Conservation (phyloP, 148 eudicot species). For the Arctostaphylos glauca region DNA sequence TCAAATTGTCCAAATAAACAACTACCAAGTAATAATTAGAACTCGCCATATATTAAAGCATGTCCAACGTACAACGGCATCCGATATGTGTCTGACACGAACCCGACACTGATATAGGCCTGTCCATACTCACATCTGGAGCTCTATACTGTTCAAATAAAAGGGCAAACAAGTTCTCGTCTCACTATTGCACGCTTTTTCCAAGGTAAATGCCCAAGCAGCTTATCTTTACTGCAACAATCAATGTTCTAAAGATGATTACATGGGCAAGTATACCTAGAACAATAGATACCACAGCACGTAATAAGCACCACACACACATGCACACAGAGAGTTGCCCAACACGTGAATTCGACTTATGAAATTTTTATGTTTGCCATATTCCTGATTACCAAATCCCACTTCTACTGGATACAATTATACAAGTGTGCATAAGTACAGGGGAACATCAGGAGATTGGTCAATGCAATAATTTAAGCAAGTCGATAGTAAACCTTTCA, state of each 20-base stretch:
- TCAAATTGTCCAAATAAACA: not conserved
- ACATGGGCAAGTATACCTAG: not conserved
- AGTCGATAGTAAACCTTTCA: not conserved
- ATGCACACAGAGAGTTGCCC: not conserved
- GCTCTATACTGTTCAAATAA: not conserved
- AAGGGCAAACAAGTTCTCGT: not conserved
- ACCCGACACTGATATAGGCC: not conserved
- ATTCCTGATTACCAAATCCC: too few species aligned
- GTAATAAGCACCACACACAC: not conserved
- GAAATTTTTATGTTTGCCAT: not conserved
- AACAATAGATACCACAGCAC: not conserved
- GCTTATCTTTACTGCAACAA: not conserved
- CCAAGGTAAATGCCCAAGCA: not conserved
- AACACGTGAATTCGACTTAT: not conserved
- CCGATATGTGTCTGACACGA: not conserved
- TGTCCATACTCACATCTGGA: not conserved
- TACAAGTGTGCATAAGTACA: not conserved
- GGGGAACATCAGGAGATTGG: not conserved
- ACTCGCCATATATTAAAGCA: not conserved
- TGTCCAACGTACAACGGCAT: not conserved
- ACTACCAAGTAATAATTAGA: not conserved
- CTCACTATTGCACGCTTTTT: not conserved
- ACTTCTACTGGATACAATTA: not conserved
- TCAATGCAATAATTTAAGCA: not conserved
- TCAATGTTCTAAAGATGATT: conserved; percentile 2